phyloP scores from a whole-genome alignment of 1,284 basidiomycete genomes.

The Apiotrichum siamense region DNA sequence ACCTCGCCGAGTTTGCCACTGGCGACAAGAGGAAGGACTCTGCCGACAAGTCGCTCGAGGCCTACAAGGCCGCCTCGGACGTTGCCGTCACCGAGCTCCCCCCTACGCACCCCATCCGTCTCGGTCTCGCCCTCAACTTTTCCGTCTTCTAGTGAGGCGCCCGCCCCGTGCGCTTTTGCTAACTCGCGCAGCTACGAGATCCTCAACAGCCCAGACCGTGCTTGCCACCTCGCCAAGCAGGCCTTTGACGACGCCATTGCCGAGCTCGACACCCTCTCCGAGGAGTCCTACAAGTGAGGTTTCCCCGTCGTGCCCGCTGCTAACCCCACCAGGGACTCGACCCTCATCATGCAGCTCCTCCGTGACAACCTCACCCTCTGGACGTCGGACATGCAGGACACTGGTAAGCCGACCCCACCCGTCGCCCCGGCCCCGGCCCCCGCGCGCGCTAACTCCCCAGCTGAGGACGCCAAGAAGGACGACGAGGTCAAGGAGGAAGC shows the following conservation, averaged over 20 bases:
- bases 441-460: background rate
- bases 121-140: conserved; percentile 99
- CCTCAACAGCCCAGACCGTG: conserved; percentile 94
- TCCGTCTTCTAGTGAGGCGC: conserved; percentile 91
- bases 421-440: background rate
- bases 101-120: conserved; percentile 98
- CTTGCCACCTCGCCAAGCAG: conserved; percentile 99
- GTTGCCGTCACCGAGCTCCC: conserved; percentile 97
- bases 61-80: conserved; percentile 98
- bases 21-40: conserved; percentile 98
- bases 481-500: conserved; percentile 41
- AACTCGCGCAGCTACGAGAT: conserved; percentile 74
- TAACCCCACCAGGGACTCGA: conserved; percentile 59
- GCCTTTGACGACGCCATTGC: conserved; percentile 99
- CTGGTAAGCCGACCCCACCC: conserved; percentile 17
- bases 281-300: conserved; percentile 90
- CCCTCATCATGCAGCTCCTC: conserved; percentile 97
- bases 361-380: conserved; percentile 97
- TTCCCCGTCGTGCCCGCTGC: background rate
- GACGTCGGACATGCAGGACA: conserved; percentile 82
- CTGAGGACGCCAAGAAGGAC: conserved; percentile 34
- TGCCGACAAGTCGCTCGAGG: conserved; percentile 97
- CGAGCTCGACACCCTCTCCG: conserved; percentile 97
- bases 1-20: conserved; percentile 98
- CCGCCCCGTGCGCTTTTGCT: too few relatives aligned